phyloP scores from a whole-genome alignment of 768 basidiomycete genomes.

The Naganishia onofrii region DNA sequence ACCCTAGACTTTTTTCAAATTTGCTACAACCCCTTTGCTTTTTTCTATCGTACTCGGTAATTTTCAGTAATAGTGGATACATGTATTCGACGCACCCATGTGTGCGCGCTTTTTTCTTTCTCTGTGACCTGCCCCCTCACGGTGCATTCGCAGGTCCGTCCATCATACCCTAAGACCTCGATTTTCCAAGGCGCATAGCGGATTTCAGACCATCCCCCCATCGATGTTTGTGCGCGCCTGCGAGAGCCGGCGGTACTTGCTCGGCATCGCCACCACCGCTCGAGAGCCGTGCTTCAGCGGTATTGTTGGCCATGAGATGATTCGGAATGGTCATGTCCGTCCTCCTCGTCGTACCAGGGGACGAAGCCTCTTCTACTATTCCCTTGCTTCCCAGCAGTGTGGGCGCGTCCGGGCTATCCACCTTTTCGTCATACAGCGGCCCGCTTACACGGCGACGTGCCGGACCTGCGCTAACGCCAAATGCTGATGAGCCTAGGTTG shows the following conservation, averaged over 20 bases:
- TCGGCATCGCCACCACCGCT: background rate
- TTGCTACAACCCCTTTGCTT: background rate
- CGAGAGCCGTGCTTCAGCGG: background rate
- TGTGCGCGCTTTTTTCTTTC: background rate
- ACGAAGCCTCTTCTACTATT: background rate
- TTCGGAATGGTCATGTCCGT: background rate
- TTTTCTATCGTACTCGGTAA: too few species aligned
- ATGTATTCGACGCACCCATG: background rate
- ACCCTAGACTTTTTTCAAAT: background rate
- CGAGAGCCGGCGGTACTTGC: background rate
- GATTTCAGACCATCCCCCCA: constrained; percentile 20
- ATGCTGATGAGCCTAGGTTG: background rate
- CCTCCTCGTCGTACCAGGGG: background rate
- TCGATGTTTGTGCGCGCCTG: background rate
- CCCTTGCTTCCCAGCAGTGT: background rate
- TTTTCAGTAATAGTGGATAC: background rate
- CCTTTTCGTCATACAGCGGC: background rate
- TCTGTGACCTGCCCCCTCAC: too few species aligned
- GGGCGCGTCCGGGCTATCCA: background rate
- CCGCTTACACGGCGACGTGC: constrained; percentile 4
- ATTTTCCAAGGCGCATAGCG: constrained; percentile 20
- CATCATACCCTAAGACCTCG: constrained; percentile 14
- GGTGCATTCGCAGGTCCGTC: too few species aligned
- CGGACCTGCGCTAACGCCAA: background rate
- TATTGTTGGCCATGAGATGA: background rate